Evolutionary conservation across 345 rosid species (phyloP).

Genomic region (Syzygium aromaticum): DNA sequence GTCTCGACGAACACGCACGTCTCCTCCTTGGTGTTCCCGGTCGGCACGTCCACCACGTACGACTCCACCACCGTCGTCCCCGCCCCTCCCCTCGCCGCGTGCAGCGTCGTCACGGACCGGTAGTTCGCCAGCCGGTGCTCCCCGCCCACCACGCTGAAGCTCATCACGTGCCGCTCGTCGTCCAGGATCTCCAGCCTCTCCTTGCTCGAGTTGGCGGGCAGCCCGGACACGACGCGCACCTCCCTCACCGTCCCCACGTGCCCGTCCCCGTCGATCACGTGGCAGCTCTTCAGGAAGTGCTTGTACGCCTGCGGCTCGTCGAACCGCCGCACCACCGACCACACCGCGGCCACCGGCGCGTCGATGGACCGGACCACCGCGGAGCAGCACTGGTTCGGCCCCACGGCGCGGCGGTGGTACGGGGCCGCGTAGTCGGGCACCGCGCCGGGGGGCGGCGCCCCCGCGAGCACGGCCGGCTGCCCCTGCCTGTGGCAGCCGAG

Average conservation of each 20-base stretch:
- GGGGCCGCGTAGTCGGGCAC: constrained; percentile 50
- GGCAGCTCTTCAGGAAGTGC: constrained; percentile 75
- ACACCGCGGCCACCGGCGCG: constrained; percentile 58
- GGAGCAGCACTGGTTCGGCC: constrained; percentile 70
- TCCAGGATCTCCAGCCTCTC: constrained; percentile 90
- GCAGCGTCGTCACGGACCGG: constrained; percentile 82
- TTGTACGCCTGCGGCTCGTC: constrained; percentile 88
- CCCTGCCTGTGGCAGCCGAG: constrained; percentile 18
- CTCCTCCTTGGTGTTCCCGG: constrained; percentile 76
- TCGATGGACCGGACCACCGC: constrained; percentile 47
- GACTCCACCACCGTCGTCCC: constrained; percentile 75
- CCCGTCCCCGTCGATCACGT: constrained; percentile 67
- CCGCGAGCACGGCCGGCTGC: constrained; percentile 9
- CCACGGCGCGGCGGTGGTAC: constrained; percentile 39
- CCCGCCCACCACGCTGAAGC: constrained; percentile 88
- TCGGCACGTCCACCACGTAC: constrained; percentile 80
- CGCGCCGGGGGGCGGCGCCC: constrained; percentile 17
- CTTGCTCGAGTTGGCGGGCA: constrained; percentile 68
- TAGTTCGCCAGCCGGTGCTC: constrained; percentile 76
- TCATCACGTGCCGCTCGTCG: constrained; percentile 65
- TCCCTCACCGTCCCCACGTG: constrained; percentile 68
- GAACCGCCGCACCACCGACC: constrained; percentile 84
- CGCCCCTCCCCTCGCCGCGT: constrained; percentile 22
- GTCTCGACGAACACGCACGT: constrained; percentile 75
- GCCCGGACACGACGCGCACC: constrained; percentile 81